These are phyloP conservation scores for Xerocomus minutiporus DNA, from an alignment of 1,284 basidiomycete species.

Conservation along the genomic window DNA sequence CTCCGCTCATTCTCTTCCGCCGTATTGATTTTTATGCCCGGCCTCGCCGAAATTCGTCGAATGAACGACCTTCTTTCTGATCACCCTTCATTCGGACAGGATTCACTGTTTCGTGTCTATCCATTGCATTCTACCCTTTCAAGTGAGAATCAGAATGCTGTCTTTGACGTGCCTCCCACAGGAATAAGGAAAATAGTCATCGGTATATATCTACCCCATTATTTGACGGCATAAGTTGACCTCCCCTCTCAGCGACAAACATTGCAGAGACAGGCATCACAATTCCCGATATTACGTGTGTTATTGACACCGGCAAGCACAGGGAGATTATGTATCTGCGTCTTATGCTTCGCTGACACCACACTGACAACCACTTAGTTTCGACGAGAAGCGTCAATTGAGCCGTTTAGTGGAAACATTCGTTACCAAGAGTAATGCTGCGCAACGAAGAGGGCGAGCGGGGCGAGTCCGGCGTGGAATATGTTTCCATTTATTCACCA, in stretches of 20 bases:
- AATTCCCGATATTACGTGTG: slow-evolving; percentile 97
- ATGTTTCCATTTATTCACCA: slow-evolving; percentile 96
- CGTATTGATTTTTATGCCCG: slow-evolving; percentile 92
- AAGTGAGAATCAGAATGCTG: slow-evolving; percentile 84
- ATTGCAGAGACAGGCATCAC: slow-evolving; percentile 92
- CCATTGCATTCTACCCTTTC: slow-evolving; percentile 93
- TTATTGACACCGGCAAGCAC: slow-evolving; percentile 95
- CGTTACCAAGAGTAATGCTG: slow-evolving; percentile 90
- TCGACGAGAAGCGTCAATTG: slow-evolving; percentile 97
- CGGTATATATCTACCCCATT: slow-evolving; percentile 43
- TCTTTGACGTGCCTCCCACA: slow-evolving; percentile 81
- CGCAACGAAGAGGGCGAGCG: slow-evolving; percentile 86
- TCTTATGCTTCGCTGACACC: not conserved
- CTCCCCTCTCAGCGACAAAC: slow-evolving; percentile 46
- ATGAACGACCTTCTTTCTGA: slow-evolving; percentile 79
- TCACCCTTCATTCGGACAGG: slow-evolving; percentile 71
- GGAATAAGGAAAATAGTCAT: slow-evolving; percentile 91
- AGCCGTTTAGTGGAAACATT: slow-evolving; percentile 92
- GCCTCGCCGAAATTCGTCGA: slow-evolving; percentile 87
- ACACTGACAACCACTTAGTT: slow-evolving; percentile 45
- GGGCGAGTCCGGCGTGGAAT: slow-evolving; percentile 90
- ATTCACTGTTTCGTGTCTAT: slow-evolving; percentile 70
- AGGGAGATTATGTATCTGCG: slow-evolving; percentile 75
- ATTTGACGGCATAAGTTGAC: slow-evolving; percentile 62
- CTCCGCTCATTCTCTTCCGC: slow-evolving; percentile 71